Percentiles rank a stretch among this genome's conserved stretches.
Conservation (phyloP, 129 eudicot species). For the Pittosporum tobira region DNA sequence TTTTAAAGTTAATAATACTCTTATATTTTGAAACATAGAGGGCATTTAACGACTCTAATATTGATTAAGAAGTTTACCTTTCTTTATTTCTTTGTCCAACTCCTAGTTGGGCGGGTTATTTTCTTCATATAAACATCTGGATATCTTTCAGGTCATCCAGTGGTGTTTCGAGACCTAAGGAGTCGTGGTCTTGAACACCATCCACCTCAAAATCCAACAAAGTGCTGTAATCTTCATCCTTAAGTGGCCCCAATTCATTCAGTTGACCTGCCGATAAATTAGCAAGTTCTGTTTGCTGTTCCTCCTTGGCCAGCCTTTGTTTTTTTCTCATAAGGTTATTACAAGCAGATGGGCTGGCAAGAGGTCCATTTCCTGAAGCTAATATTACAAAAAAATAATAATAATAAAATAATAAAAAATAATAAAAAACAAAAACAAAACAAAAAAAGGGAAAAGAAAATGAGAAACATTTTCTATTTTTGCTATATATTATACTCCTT, state of each 20-base stretch:
- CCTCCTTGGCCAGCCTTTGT: neutral
- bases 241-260: neutral
- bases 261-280: neutral
- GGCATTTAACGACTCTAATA: no score
- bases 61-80: neutral
- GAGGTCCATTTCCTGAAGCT: neutral
- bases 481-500: no score
- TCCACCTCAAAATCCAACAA: neutral
- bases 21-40: no score
- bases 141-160: constrained; percentile 6
- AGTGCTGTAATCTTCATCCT: neutral
- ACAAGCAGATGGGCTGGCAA: neutral
- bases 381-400: no score
- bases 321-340: neutral
- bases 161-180: neutral
- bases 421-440: no score
- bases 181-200: neutral
- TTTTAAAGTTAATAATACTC: no score
- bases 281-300: neutral
- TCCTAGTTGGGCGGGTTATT: neutral
- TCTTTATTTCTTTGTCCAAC: neutral
- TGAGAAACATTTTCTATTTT: no score
- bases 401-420: no score
- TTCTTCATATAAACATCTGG: neutral
- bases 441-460: neutral